These are phyloP conservation scores for Mycosarcoma maydis DNA, from an alignment of 1,284 basidiomycete genomes.

Conservation along the genomic window DNA sequence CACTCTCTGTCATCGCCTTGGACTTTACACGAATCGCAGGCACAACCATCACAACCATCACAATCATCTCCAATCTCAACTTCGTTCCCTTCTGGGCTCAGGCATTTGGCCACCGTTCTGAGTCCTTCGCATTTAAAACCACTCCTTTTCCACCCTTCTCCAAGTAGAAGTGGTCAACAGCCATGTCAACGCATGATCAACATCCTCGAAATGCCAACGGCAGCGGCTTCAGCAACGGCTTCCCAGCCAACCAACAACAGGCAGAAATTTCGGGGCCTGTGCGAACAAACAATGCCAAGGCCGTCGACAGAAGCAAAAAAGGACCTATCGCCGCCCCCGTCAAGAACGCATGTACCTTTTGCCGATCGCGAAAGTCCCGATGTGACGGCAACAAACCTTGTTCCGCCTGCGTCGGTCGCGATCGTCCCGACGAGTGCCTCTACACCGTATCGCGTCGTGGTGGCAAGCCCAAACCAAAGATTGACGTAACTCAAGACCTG, in stretches of 20 bases:
- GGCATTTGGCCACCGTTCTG: not conserved
- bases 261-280: constrained; percentile 28
- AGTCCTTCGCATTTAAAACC: too few relatives aligned
- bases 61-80: too few relatives aligned
- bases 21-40: too few relatives aligned
- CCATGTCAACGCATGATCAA: constrained; percentile 27
- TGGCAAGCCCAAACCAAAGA: constrained; percentile 61
- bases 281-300: constrained; percentile 27
- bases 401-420: constrained; percentile 52
- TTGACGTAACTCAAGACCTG: constrained; percentile 41
- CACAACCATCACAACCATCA: too few relatives aligned
- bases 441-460: constrained; percentile 61
- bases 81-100: too few relatives aligned
- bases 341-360: constrained; percentile 56
- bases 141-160: not conserved
- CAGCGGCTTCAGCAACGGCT: constrained; percentile 1
- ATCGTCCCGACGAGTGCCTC: constrained; percentile 53
- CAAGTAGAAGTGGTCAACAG: not conserved
- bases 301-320: constrained; percentile 40
- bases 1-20: too few relatives aligned
- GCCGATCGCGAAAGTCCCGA: constrained; percentile 57
- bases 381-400: constrained; percentile 63
- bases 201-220: constrained; percentile 20
- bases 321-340: constrained; percentile 54
- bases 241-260: constrained; percentile 8